A percentile compares a stretch with the other conserved stretches of the same genome.
Evolutionary conservation across 140 eudicot genomes (phyloP).

Genomic region (Ambrosia hybrid): DNA sequence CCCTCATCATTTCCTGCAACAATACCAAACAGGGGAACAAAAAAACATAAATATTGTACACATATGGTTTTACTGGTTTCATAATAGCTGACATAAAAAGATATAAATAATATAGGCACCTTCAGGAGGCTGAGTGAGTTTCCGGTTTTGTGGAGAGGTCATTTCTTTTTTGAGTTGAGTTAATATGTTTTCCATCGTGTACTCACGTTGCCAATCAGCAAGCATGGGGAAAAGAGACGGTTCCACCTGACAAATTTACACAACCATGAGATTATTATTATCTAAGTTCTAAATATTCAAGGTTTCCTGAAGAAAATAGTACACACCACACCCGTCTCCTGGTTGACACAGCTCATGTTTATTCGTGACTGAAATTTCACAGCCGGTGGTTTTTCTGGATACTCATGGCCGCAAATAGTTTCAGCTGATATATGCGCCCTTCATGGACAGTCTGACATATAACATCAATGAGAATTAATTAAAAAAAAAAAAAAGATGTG

Average conservation of each 20-base stretch:
- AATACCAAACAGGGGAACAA: neutral
- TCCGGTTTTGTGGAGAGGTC: conserved; percentile 71
- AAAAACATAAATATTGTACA: neutral
- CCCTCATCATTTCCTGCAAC: conserved; percentile 73
- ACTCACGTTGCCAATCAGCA: conserved; percentile 72
- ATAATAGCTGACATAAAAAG: neutral
- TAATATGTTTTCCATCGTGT: conserved; percentile 77
- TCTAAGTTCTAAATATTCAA: neutral
- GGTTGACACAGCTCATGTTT: conserved; percentile 67
- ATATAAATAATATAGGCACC: conserved; percentile 34
- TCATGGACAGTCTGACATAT: conserved; percentile 68
- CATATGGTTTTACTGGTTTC: conserved; percentile 3
- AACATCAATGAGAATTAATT: conserved; percentile 15
- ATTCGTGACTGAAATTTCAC: conserved; percentile 70
- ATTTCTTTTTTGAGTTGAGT: conserved; percentile 70
- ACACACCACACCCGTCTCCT: conserved; percentile 68
- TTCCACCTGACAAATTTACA: conserved; percentile 54
- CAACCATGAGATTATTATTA: conserved; percentile 16
- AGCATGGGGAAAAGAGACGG: conserved; percentile 74
- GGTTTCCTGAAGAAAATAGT: neutral
- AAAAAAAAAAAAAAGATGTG: too few relatives aligned
- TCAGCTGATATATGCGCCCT: conserved; percentile 83
- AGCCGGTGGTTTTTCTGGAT: conserved; percentile 70
- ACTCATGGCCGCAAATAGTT: conserved; percentile 62
- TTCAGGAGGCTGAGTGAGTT: conserved; percentile 75